Evolutionary conservation across 768 basidiomycete genomes (phyloP).

Genomic region (Gloeophyllum trabeum): DNA sequence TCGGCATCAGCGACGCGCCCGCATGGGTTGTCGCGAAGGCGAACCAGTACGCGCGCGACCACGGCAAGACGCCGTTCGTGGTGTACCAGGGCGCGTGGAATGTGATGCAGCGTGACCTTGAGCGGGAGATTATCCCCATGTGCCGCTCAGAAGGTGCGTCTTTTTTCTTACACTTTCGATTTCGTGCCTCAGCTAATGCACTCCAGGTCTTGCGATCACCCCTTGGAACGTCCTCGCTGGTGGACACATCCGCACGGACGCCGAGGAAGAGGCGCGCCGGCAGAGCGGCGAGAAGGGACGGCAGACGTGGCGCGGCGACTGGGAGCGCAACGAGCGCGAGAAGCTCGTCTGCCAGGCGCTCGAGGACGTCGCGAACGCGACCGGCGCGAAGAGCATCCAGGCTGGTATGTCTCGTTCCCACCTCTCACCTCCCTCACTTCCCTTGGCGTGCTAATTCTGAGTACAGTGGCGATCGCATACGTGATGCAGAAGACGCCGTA

Average conservation of each 20-base stretch:
- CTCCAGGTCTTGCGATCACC: constrained; percentile 25
- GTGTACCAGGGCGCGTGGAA: constrained; percentile 21
- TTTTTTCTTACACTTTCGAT: constrained; percentile 3
- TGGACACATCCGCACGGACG: constrained; percentile 29
- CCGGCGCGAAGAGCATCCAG: constrained; percentile 35
- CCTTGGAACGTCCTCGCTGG: constrained; percentile 29
- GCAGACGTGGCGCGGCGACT: constrained; percentile 15
- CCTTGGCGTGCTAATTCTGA: too few species aligned
- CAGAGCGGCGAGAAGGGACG: constrained; percentile 26
- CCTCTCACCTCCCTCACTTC: too few species aligned
- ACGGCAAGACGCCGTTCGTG: constrained; percentile 23
- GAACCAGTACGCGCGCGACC: constrained; percentile 21
- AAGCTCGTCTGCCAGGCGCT: constrained; percentile 28
- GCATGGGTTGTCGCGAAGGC: constrained; percentile 18
- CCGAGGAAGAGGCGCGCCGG: constrained; percentile 20
- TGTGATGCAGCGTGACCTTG: constrained; percentile 17
- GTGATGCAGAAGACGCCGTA: too few species aligned
- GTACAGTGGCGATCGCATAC: too few species aligned
- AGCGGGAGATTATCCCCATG: constrained; percentile 23
- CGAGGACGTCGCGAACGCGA: constrained; percentile 37
- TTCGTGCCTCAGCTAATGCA: background rate
- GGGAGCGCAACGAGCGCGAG: constrained; percentile 37
- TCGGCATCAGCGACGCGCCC: constrained; percentile 8
- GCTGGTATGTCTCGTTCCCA: constrained; percentile 23
- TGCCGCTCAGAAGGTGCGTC: constrained; percentile 3